Percentiles rank a stretch among this genome's conserved stretches.
Conservation (phyloP, 1,284 basidiomycete species). For the Irpex sp. region DNA sequence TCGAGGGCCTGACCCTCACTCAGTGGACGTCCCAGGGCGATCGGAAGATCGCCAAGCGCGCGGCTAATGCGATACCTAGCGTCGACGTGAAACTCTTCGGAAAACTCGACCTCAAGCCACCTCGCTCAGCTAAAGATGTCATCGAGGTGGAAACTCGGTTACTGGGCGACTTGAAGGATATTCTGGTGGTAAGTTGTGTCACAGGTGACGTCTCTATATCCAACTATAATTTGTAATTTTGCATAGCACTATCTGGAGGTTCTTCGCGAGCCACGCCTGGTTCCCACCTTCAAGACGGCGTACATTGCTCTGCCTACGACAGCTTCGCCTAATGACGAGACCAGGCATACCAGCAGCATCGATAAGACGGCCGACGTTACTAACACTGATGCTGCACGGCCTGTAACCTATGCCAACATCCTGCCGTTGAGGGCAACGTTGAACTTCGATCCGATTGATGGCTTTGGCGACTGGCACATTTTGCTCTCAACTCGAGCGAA, state of each 20-base stretch:
- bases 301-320: too few relatives aligned
- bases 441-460: constrained; percentile 55
- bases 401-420: neutral
- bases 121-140: constrained; percentile 31
- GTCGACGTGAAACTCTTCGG: constrained; percentile 34
- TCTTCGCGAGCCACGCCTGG: too few relatives aligned
- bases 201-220: too few relatives aligned
- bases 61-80: neutral
- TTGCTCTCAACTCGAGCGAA: constrained; percentile 52
- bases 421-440: constrained; percentile 55
- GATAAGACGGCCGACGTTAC: neutral
- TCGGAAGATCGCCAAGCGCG: constrained; percentile 17
- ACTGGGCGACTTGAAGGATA: too few relatives aligned
- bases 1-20: neutral
- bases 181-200: too few relatives aligned
- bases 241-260: too few relatives aligned
- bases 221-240: too few relatives aligned
- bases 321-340: neutral
- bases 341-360: too few relatives aligned
- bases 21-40: constrained; percentile 12
- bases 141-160: constrained; percentile 17
- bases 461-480: constrained; percentile 62
- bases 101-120: constrained; percentile 31
- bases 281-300: too few relatives aligned
- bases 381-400: neutral